Base-by-base conservation (phyloP, 495 filamentous ascomycete species). In the Xylona heveae region DNA sequence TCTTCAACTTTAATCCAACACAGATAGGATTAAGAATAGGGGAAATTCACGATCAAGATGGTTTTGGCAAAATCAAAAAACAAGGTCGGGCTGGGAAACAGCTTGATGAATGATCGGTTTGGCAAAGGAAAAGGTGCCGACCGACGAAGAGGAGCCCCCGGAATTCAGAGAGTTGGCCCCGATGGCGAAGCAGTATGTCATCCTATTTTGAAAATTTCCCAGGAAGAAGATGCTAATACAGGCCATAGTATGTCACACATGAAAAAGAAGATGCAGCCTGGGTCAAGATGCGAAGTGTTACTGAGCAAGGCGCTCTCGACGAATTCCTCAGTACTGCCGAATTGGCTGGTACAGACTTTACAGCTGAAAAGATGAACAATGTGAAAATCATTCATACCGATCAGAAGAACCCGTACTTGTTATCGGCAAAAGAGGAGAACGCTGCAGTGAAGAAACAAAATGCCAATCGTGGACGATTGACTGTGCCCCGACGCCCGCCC, bases 261-360 rank as follows among this genome's bases (percentile, higher is more conserved):
- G 59, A 47, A 40, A 51, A 29, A 31, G 70, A 77, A 46, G 76
- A 88, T 47, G 78, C 76, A 32, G 58, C 68, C 41, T 84, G 78
- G 77, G 70, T 83, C 44, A 95, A 94, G 62, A 94, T 97, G 85
- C 80, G 84, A 53, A 85, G 78, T 56, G 77, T 95, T 42, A 99
- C 90, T 16, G 85, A 95, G 60, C 90, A 99, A 57, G 85, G 71
- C 35, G 82, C 85, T 23, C 68, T 97, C 31, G 88, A 97, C 54
- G 75, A 79, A 42, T 80, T 81, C 48, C 58, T 80, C 31, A 70
- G 57, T 31, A 94, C 85, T 18, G 85, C 85, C 40, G 83, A 95
- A 54, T 61, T 99, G 41, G 90, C 90, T 13, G 84, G 82, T 29
- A 99, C 90, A 36, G 90, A 99, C 48, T 99, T 99, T 51, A 92